These are phyloP conservation scores for Prototheca stagnorum DNA, from an alignment of 163 green algal species.

Conservation along the genomic window DNA sequence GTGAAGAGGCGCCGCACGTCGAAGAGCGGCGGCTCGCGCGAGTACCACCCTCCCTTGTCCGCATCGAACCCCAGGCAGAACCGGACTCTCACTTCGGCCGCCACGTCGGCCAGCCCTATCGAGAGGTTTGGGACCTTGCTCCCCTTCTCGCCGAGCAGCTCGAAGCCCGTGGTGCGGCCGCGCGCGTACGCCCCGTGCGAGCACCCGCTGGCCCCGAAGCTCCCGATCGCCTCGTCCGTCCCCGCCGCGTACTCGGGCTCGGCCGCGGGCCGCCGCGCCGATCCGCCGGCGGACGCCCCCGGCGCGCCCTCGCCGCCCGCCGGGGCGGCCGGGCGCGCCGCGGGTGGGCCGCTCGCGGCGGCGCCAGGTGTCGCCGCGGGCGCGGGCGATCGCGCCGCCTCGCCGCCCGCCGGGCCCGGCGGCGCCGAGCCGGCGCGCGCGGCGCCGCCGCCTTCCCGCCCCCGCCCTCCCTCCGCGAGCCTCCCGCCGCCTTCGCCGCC, in stretches of 20 bases:
- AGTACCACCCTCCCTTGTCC: slow-evolving; percentile 2
- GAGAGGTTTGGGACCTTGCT: slow-evolving; percentile 69
- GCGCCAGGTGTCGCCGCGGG: no score
- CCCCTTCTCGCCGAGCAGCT: slow-evolving; percentile 32
- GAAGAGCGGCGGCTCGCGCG: slow-evolving; percentile 24
- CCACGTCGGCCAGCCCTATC: slow-evolving; percentile 62
- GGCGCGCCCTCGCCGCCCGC: not conserved
- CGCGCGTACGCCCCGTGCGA: slow-evolving; percentile 21
- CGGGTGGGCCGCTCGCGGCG: no score
- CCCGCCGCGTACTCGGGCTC: slow-evolving; percentile 1
- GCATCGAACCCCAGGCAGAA: slow-evolving; percentile 42
- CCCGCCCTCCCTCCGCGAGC: no score
- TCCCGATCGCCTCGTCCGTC: no score
- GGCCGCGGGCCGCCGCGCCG: not conserved
- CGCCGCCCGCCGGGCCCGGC: no score
- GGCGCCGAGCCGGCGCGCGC: no score
- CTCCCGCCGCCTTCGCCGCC: no score
- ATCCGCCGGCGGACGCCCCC: no score
- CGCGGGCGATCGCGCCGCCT: no score
- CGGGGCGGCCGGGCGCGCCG: not conserved
- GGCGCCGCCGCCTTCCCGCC: no score
- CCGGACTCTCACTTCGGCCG: slow-evolving; percentile 40
- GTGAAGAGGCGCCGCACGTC: slow-evolving; percentile 33
- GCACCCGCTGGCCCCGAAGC: slow-evolving; percentile 1
- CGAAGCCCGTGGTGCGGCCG: slow-evolving; percentile 26